A percentile compares a stretch with the other conserved stretches of the same genome.
Evolutionary conservation across 108 stramenopile species (phyloP).

Genomic region (Cylindrotheca closterium): DNA sequence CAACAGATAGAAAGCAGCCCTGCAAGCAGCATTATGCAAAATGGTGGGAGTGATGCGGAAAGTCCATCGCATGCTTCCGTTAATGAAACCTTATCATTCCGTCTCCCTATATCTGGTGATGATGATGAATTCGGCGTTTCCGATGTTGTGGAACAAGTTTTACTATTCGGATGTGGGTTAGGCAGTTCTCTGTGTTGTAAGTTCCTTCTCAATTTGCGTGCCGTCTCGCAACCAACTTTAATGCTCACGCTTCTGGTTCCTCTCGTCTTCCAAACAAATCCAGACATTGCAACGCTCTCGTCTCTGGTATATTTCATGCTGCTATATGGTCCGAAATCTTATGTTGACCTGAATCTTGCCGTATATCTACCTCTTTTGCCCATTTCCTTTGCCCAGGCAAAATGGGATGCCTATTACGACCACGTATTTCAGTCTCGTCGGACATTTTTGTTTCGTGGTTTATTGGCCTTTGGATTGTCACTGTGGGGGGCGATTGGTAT

Average conservation of each 20-base stretch:
- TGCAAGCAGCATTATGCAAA: too few species aligned
- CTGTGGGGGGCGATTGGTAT: conserved; percentile 14
- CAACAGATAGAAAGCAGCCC: too few species aligned
- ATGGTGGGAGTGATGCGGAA: too few species aligned
- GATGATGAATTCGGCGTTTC: too few species aligned
- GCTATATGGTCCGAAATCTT: conserved; percentile 28
- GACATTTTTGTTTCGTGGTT: conserved; percentile 32
- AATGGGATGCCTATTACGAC: conserved; percentile 36
- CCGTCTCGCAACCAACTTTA: not conserved
- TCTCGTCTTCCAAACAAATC: too few species aligned
- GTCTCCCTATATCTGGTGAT: too few species aligned
- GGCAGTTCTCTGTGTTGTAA: conserved; percentile 23
- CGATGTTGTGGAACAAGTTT: conserved; percentile 19
- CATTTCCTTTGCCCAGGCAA: conserved; percentile 32
- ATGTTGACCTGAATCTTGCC: conserved; percentile 34
- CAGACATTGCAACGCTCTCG: conserved; percentile 33
- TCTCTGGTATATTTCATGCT: conserved; percentile 40
- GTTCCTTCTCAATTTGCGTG: not conserved
- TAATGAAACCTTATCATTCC: too few species aligned
- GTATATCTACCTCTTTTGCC: conserved; percentile 38
- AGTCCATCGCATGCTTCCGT: too few species aligned
- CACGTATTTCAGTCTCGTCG: conserved; percentile 3
- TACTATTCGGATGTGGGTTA: conserved; percentile 28
- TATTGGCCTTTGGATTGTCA: conserved; percentile 25
- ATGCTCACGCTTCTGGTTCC: not conserved